phyloP scores from a whole-genome alignment of 305 asterid genomes.

The Ilex paraguariensis region DNA sequence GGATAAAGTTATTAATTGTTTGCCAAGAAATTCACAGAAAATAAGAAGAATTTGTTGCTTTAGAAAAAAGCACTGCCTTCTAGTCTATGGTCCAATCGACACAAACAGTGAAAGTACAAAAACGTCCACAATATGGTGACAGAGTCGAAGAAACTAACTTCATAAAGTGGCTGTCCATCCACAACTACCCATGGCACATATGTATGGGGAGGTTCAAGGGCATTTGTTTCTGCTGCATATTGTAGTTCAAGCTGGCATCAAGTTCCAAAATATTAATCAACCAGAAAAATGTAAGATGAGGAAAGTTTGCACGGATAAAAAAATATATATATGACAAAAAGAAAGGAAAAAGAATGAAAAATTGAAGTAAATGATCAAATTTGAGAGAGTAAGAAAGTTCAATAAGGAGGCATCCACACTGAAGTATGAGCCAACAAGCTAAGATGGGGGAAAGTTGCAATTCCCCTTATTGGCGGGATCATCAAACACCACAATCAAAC shows the following conservation, averaged over 20 bases:
- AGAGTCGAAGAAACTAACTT: slow-evolving; percentile 40
- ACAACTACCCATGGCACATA: slow-evolving; percentile 93
- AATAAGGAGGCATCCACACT: background rate
- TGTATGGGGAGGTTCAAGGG: slow-evolving; percentile 77
- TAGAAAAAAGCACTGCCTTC: too few relatives aligned
- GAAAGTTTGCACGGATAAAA: background rate
- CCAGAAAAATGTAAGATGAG: slow-evolving; percentile 5
- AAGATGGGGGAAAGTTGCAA: background rate
- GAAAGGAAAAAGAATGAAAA: background rate
- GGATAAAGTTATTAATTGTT: too few relatives aligned
- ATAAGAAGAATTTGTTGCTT: too few relatives aligned
- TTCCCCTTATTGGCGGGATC: background rate
- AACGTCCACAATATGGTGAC: background rate
- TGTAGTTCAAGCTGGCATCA: slow-evolving; percentile 63
- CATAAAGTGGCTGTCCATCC: slow-evolving; percentile 81
- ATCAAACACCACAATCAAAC: background rate
- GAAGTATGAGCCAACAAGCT: background rate
- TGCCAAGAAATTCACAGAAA: too few relatives aligned
- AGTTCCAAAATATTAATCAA: slow-evolving; percentile 7
- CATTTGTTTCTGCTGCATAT: slow-evolving; percentile 65
- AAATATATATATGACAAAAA: background rate
- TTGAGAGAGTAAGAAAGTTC: background rate
- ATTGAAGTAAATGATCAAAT: too few relatives aligned
- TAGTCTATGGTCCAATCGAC: too few relatives aligned
- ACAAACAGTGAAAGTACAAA: too few relatives aligned